Conservation (phyloP, 345 rosid species). For the Pistacia integerrima region DNA sequence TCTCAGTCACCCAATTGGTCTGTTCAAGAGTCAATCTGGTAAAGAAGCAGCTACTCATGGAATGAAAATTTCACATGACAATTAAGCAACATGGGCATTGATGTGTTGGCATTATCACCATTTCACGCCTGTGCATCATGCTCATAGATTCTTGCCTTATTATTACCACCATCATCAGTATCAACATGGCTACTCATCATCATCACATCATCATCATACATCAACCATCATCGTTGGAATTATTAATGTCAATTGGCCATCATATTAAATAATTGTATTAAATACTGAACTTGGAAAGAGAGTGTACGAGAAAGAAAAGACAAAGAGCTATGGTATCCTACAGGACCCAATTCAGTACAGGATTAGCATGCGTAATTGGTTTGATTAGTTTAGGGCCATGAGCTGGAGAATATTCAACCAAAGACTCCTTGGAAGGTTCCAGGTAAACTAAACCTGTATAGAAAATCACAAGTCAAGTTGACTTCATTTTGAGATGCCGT, state of each 20-base stretch:
- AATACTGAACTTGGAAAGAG: neutral
- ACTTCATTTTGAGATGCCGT: neutral
- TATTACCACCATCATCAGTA: neutral
- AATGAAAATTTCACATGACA: neutral
- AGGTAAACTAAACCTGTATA: neutral
- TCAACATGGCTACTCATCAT: neutral
- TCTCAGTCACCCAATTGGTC: neutral
- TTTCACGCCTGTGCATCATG: neutral
- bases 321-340: too few relatives aligned
- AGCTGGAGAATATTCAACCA: neutral
- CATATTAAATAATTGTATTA: neutral
- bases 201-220: neutral
- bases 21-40: neutral
- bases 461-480: slow-evolving; percentile 9
- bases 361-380: too few relatives aligned
- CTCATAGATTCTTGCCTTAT: neutral
- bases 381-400: too few relatives aligned
- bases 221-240: neutral
- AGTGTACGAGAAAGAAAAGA: neutral
- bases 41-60: too few relatives aligned
- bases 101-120: neutral
- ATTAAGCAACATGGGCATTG: neutral
- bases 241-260: neutral
- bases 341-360: too few relatives aligned
- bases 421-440: neutral